Percentiles rank a stretch among this genome's conserved stretches.
Evolutionary conservation across 2,329 filamentous ascomycete genomes (phyloP).

Genomic region (Ophiosphaerella narmari): DNA sequence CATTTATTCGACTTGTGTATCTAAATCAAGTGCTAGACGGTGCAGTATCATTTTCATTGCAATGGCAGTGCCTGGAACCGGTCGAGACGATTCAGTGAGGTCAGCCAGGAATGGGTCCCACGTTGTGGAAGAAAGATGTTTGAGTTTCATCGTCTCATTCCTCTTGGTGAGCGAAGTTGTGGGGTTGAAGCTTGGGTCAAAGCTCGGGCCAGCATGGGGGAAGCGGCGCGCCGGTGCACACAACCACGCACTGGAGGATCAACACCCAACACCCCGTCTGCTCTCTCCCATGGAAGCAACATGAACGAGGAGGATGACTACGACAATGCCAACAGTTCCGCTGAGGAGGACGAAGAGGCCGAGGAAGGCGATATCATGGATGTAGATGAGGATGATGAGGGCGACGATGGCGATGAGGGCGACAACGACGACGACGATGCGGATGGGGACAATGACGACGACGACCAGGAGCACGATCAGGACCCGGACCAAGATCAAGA

Average conservation of each 20-base stretch:
- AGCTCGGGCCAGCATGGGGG: too few species aligned
- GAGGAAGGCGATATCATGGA: constrained; percentile 50
- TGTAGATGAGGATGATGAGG: constrained; percentile 49
- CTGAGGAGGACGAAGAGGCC: constrained; percentile 33
- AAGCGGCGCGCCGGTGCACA: background rate
- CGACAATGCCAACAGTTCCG: constrained; percentile 46
- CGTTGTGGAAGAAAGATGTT: too few species aligned
- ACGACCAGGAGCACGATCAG: constrained; percentile 48
- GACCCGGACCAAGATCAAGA: constrained; percentile 49
- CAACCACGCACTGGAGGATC: background rate
- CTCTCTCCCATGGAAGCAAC: constrained; percentile 20
- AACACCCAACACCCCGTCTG: background rate
- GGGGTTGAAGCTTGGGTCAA: too few species aligned
- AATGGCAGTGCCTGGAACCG: too few species aligned
- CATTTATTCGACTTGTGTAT: too few species aligned
- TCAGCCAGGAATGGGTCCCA: too few species aligned
- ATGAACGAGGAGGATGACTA: constrained; percentile 56
- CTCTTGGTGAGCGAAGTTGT: too few species aligned
- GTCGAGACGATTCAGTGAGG: too few species aligned
- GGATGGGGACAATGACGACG: constrained; percentile 48
- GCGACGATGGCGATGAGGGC: constrained; percentile 50
- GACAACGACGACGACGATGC: constrained; percentile 48
- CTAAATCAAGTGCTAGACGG: too few species aligned
- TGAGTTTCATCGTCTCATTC: too few species aligned
- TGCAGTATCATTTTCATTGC: too few species aligned